Base-by-base conservation (phyloP, 305 asterid genomes). In the Fraxinus ornus region DNA sequence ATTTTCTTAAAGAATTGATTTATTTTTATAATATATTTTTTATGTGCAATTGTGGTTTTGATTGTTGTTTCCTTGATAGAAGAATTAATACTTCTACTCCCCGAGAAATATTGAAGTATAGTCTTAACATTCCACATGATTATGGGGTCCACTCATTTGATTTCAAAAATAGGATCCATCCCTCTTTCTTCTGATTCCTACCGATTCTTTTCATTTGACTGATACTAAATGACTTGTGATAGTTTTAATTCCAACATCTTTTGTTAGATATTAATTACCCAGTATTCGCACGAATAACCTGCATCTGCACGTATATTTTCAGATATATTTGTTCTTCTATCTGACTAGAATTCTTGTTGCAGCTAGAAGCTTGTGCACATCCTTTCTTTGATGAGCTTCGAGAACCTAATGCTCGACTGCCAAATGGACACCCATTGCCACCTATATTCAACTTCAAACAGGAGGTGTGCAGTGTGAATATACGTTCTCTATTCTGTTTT, bases 331-430 rank as follows among this genome's bases (percentile, higher is more conserved):
- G 36, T 70, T 22, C 13, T 41, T 19, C 32, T 72, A 21, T 37
- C 44, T 37, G 44, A 37, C 44, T 37, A 37, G 44, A 37, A 37
- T 37, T 37, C 60, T 83, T 76, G 4, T 84, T 92, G 90, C 95
- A 95, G 99, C 97, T 95, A 64, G 99, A 95, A 84, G 99, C 98
- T 47, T 90, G 94, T 80, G 94, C 98, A 13, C 99, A 94, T 91
- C 90, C 98, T 81, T 95, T 95, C 91, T 95, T 95, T 85, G 95
- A 95, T 85, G 99, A 93, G 84, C 92, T 95, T 10, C 95, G 99
- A 36, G 97, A 95, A 75, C 97, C 97, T 80, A 94, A 92, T 92
- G 91, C 92, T 32, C 92, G 95, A 64, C 89, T 95, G 86, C 98
- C 97, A 21, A 94, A 93, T 85, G 97, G 98, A 36, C 93, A 95